A percentile compares a stretch with the other conserved stretches of the same genome.
Conservation (phyloP, 805 yeast genomes). For the Metschnikowia borealis region DNA sequence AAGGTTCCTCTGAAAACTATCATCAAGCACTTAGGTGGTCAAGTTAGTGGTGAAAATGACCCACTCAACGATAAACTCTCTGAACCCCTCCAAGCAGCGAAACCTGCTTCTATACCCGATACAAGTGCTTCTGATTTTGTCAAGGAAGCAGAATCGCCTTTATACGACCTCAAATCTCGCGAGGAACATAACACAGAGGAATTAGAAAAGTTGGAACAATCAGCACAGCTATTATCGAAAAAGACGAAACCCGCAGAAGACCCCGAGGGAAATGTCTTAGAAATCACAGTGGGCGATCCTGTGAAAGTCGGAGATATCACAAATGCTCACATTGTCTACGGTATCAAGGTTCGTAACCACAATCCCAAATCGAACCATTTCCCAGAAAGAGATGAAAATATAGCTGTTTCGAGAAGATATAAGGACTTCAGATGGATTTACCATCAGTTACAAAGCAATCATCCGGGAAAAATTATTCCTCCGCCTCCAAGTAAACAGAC, state of each 20-base stretch:
- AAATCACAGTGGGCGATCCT: conserved; percentile 83
- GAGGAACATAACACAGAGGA: conserved; percentile 18
- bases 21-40: conserved; percentile 24
- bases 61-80: conserved; percentile 24
- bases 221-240: conserved; percentile 13
- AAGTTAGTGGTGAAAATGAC: conserved; percentile 11
- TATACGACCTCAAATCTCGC: conserved; percentile 38
- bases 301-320: conserved; percentile 88
- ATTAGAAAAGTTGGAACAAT: neutral
- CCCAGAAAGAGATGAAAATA: conserved; percentile 9
- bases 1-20: conserved; percentile 28
- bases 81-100: neutral
- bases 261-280: conserved; percentile 35
- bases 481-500: conserved; percentile 94
- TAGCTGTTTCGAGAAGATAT: conserved; percentile 73
- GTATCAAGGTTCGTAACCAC: conserved; percentile 60
- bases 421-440: conserved; percentile 93
- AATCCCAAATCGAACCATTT: conserved; percentile 30
- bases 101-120: conserved; percentile 2
- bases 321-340: conserved; percentile 82
- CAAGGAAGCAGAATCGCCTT: conserved; percentile 50
- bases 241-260: conserved; percentile 3
- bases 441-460: conserved; percentile 77
- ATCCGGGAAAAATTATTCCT: conserved; percentile 88
- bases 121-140: conserved; percentile 32